Conservation (phyloP, 1,284 basidiomycete genomes). For the Leucoagaricus sp. region DNA sequence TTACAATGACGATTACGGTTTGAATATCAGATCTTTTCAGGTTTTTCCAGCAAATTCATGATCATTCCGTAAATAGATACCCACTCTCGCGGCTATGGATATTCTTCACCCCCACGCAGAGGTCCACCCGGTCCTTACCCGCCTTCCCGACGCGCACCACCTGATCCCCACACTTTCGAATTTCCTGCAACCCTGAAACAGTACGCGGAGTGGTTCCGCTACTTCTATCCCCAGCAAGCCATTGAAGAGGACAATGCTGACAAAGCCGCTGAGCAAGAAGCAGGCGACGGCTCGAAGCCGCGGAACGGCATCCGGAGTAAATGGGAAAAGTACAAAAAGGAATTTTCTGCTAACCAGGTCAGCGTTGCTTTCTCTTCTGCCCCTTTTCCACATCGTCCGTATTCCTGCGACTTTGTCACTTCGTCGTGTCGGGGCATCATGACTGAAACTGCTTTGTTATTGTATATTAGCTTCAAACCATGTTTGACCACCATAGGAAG, state of each 20-base stretch:
- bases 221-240: constrained; percentile 74
- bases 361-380: constrained; percentile 33
- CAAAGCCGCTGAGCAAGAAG: constrained; percentile 79
- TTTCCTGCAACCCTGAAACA: constrained; percentile 81
- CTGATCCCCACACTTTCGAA: constrained; percentile 82
- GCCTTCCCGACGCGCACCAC: constrained; percentile 59
- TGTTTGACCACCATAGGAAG: constrained; percentile 90
- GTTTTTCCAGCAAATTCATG: constrained; percentile 10
- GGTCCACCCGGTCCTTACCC: constrained; percentile 46
- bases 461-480: constrained; percentile 78
- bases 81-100: constrained; percentile 64
- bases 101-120: constrained; percentile 63
- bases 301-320: constrained; percentile 76
- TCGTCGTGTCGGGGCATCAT: constrained; percentile 23
- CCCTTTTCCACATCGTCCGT: constrained; percentile 20
- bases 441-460: constrained; percentile 35
- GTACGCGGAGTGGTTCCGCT: constrained; percentile 90
- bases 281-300: constrained; percentile 75
- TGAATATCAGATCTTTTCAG: constrained; percentile 26
- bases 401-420: constrained; percentile 19
- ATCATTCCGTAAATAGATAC: constrained; percentile 44
- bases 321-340: constrained; percentile 93
- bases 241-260: constrained; percentile 78
- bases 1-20: constrained; percentile 80
- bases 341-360: constrained; percentile 84